phyloP scores from a whole-genome alignment of 129 eudicot species.

The Escallonia herrerae region DNA sequence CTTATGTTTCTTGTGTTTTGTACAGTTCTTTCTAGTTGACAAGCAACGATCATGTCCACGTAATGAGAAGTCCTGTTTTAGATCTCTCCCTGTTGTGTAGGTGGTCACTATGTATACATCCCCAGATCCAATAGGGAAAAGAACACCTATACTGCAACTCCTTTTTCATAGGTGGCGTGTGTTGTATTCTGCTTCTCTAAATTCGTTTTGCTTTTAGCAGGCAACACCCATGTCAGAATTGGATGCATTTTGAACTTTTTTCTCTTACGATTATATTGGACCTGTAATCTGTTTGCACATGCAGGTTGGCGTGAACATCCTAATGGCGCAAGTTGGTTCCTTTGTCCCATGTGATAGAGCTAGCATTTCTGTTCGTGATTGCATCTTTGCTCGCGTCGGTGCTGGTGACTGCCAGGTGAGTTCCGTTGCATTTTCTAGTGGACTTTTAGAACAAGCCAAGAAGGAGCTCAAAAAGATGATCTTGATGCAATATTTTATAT shows the following conservation, averaged over 20 bases:
- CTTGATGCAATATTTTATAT: too few relatives aligned
- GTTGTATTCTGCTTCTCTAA: background rate
- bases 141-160: too few relatives aligned
- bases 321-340: constrained; percentile 97
- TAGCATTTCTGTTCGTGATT: constrained; percentile 84
- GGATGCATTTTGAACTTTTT: background rate
- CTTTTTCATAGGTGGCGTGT: background rate
- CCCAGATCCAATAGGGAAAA: too few relatives aligned
- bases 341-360: constrained; percentile 95
- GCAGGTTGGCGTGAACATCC: constrained; percentile 95
- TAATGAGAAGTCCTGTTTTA: background rate
- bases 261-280: background rate
- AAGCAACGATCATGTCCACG: background rate
- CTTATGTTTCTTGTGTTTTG: constrained; percentile 4
- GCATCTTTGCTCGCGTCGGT: constrained; percentile 98
- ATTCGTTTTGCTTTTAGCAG: background rate
- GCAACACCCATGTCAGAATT: background rate
- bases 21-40: too few relatives aligned
- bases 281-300: constrained; percentile 1
- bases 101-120: too few relatives aligned
- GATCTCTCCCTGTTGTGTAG: too few relatives aligned
- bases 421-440: background rate
- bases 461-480: too few relatives aligned
- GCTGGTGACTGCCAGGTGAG: constrained; percentile 98
- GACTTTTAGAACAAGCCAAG: background rate